These are phyloP conservation scores for Fraxinus xanthoxyloides DNA, from an alignment of 305 asterid genomes.

Conservation along the genomic window DNA sequence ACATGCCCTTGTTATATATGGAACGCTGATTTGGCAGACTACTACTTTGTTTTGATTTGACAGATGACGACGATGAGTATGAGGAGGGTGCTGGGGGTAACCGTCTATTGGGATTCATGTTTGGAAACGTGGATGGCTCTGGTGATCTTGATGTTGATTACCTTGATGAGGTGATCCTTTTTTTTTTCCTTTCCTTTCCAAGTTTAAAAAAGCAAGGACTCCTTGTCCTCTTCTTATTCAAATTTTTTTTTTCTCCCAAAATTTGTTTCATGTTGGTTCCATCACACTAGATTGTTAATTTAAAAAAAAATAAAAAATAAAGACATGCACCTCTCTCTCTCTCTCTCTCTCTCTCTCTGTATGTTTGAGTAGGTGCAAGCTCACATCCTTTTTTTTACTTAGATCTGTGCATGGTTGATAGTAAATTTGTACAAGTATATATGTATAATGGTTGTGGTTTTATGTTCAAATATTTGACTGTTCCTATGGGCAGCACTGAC, in stretches of 20 bases:
- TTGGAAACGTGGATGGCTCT: constrained; percentile 90
- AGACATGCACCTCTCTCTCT: neutral
- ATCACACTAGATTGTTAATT: neutral
- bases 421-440: neutral
- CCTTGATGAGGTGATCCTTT: constrained; percentile 76
- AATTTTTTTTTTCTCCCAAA: neutral
- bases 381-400: neutral
- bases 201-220: neutral
- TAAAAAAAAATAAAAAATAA: neutral
- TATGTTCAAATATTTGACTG: neutral
- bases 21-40: constrained; percentile 14
- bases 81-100: constrained; percentile 86
- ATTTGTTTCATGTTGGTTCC: neutral
- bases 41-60: constrained; percentile 23
- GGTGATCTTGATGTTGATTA: constrained; percentile 99
- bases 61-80: constrained; percentile 92
- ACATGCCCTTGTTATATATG: constrained; percentile 17
- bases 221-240: neutral
- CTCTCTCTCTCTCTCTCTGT: neutral
- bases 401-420: neutral
- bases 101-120: constrained; percentile 93
- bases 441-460: neutral
- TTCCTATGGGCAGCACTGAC: neutral
- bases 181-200: constrained; percentile 7
- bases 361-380: neutral